Evolutionary conservation across 805 yeast genomes (phyloP), one percentile per base, ranked within the genome.

Genomic region (Brettanomyces bruxellensis): DNA sequence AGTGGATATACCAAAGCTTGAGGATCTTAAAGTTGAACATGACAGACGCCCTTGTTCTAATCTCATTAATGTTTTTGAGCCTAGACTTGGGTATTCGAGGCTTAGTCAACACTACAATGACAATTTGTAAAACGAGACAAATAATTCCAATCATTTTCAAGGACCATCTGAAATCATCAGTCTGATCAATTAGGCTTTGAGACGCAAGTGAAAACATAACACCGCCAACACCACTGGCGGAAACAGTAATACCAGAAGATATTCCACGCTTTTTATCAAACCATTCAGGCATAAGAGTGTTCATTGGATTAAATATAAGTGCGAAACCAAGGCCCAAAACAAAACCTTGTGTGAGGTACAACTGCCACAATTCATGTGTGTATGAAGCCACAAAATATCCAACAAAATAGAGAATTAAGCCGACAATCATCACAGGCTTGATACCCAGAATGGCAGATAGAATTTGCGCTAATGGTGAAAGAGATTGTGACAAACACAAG

Each of bases 271-370:
- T 66, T 37, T 69, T 70, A 46, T 72, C 62, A 58, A 79, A 79
- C 83, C 84, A 79, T n/a, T 75, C 71, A 0, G 85, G 81, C 25
- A 79, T 49, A 3, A 76, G 63, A 36, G 57, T 61, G 3, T 77
- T 68, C 3, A 75, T 71, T 0, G 81, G 81, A 23, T 76, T 65
- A 52, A 69, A 74, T 13, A 78, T 57, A 28, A 76, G 55, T 5
- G 75, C 72, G 44, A 74, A 73, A 1, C 81, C 75, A 3, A 75
- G 30, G 0, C 83, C 84, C 22, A 75, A 70, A 25, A 78, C 49
- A 4, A 74, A 51, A 2, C 83, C 84, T 51, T 78, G 81, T 0
- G 81, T 73, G 18, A 74, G 52, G 54, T 71, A 76, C 22, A 79
- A 52, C 47, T 76, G 78, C 71, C 77, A 73, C 32, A 48, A n/a